phyloP scores from a whole-genome alignment of 2,329 filamentous ascomycete genomes.

The Tolypocladium cylindrosporum region DNA sequence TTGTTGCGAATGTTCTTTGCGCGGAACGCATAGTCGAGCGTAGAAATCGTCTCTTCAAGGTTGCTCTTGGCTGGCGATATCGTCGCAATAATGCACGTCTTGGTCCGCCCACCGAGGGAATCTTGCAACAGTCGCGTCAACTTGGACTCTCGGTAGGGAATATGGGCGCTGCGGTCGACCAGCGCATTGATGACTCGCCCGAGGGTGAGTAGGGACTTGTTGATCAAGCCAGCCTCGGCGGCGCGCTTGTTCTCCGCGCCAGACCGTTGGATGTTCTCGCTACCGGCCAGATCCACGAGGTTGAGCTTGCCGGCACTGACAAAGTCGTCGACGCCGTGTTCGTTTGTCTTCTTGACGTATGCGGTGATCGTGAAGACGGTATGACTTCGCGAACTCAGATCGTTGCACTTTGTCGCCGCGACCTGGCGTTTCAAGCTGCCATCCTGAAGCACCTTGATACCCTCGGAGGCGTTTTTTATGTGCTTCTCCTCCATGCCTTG shows the following conservation, averaged over 20 bases:
- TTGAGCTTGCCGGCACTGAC: constrained; percentile 91
- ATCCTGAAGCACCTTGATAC: constrained; percentile 78
- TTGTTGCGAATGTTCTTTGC: constrained; percentile 99
- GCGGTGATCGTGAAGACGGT: constrained; percentile 96
- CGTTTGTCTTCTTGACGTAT: constrained; percentile 70
- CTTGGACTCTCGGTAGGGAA: constrained; percentile 89
- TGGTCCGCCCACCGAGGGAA: constrained; percentile 87
- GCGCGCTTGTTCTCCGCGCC: constrained; percentile 97
- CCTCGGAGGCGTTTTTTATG: constrained; percentile 74
- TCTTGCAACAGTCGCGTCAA: constrained; percentile 91
- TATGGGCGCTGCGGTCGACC: constrained; percentile 81
- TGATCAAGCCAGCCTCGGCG: constrained; percentile 90
- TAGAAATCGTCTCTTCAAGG: constrained; percentile 95
- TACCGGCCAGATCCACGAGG: constrained; percentile 90
- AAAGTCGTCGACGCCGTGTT: constrained; percentile 81
- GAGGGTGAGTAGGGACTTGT: constrained; percentile 91
- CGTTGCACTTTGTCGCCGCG: constrained; percentile 99
- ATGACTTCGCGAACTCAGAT: constrained; percentile 91
- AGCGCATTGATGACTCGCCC: constrained; percentile 96
- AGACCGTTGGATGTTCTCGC: constrained; percentile 94
- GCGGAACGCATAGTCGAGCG: constrained; percentile 92
- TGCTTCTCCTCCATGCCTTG: constrained; percentile 97
- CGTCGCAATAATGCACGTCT: constrained; percentile 97
- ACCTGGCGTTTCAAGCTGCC: constrained; percentile 93
- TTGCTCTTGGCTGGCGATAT: constrained; percentile 92